Conservation (phyloP, 345 rosid genomes). For the Citrus unshiu region DNA sequence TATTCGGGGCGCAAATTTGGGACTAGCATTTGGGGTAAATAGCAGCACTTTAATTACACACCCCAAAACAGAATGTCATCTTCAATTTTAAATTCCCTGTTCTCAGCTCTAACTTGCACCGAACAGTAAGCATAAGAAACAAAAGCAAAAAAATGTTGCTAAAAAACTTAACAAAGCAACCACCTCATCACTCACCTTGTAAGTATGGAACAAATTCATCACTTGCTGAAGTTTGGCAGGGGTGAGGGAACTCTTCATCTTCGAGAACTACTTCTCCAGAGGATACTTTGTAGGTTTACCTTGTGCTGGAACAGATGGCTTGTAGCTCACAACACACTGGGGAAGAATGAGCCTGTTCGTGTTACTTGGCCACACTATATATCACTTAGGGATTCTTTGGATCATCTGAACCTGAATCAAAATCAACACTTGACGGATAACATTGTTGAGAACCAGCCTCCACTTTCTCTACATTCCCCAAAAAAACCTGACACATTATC, state of each 20-base stretch:
- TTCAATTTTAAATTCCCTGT: background rate
- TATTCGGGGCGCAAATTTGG: too few relatives aligned
- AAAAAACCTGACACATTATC: conserved; percentile 34
- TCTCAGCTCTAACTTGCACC: background rate
- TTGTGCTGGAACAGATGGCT: conserved; percentile 18
- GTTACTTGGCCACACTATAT: conserved; percentile 39
- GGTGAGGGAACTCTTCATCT: conserved; percentile 34
- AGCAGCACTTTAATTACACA: background rate
- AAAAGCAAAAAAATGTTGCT: background rate
- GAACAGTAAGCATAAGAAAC: background rate
- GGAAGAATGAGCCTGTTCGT: conserved; percentile 45
- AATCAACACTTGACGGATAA: conserved; percentile 28
- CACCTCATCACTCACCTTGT: conserved; percentile 24
- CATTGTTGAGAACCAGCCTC: conserved; percentile 34
- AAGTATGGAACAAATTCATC: conserved; percentile 19
- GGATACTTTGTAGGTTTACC: conserved; percentile 27
- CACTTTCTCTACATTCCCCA: conserved; percentile 47
- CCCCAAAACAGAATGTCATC: background rate
- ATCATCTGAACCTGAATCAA: conserved; percentile 46
- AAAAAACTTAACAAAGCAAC: background rate
- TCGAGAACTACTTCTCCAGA: conserved; percentile 27
- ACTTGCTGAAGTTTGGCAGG: conserved; percentile 33
- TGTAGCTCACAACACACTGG: conserved; percentile 47
- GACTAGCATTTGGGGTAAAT: too few relatives aligned
- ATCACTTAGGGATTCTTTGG: conserved; percentile 33